These are phyloP conservation scores for Candida mesenterica DNA, from an alignment of 1,139 yeast genomes.

Conservation along the genomic window DNA sequence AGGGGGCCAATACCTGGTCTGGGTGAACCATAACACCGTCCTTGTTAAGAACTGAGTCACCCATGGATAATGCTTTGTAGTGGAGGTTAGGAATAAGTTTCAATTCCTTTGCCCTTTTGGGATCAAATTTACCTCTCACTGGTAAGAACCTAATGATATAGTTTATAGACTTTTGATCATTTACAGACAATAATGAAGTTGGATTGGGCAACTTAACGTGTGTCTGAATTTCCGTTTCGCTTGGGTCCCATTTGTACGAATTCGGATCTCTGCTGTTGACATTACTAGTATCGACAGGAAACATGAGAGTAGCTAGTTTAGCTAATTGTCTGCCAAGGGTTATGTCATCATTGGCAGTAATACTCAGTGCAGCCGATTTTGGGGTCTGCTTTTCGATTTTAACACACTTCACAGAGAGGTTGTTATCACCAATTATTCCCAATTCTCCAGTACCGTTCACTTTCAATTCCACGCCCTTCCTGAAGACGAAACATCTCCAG, in stretches of 20 bases:
- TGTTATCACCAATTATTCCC: constrained; percentile 47
- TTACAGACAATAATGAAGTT: constrained; percentile 14
- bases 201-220: constrained; percentile 37
- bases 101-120: constrained; percentile 59
- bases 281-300: constrained; percentile 44
- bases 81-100: constrained; percentile 12
- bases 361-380: not conserved
- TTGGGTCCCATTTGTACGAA: constrained; percentile 41
- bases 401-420: constrained; percentile 53
- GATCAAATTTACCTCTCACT: constrained; percentile 74
- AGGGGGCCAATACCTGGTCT: constrained; percentile 68
- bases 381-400: constrained; percentile 21
- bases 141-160: constrained; percentile 68
- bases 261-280: constrained; percentile 39
- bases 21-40: constrained; percentile 63
- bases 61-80: constrained; percentile 46
- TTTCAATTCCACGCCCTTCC: constrained; percentile 66
- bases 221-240: constrained; percentile 43
- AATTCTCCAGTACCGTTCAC: constrained; percentile 37
- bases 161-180: constrained; percentile 38
- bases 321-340: constrained; percentile 19
- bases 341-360: not conserved
- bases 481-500: constrained; percentile 88
- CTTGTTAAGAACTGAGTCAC: constrained; percentile 55
- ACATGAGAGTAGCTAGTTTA: constrained; percentile 45